Evolutionary conservation across 83 land plant species (phyloP), one percentile per base, ranked within the genome.

Genomic region (Picea engelmannii): DNA sequence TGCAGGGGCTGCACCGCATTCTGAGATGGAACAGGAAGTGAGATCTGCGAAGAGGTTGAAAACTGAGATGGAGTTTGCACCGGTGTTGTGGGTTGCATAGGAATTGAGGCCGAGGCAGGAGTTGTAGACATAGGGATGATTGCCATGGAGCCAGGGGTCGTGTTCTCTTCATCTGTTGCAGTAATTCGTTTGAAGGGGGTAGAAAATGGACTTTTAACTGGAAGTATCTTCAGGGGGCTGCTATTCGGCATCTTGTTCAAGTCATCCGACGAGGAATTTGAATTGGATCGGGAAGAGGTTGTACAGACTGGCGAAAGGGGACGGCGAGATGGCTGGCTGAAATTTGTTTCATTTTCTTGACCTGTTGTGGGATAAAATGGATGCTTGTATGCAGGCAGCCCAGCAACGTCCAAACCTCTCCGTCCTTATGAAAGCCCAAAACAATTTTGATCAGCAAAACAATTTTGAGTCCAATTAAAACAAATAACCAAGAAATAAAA

Each of bases 401-500:
- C 91, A 67, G 87, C 86, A 77, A 87, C 60, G 68, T 91, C 93
- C 81, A 89, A 75, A 21, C 91, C 93, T 87, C 89, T 88, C 35
- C 88, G 81, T 58, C 83, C 94, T 92, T 23, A 61, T 21, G n/a
- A 38, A 55, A 78, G 76, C 23, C 17, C 3, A 49, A 74, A 55
- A 25, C 68, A 78, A 60, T 27, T 78, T 13, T 24, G 35, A 66
- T 21, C 27, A 66, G 27, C 23, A 21, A 66, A 66, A 66, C 27
- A 16, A 80, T 27, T 31, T 42, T 69, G 47, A 16, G 20, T 66
- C 49, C 35, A 60, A 17, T 68, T 66, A 2, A 73, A 52, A 66
- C 49, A 73, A 40, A 16, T 35, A 59, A 21, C 11, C 49, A 66
- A 38, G 15, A 69, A 47, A 71, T 66, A 20, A 74, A 71, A 35